Base-by-base conservation (phyloP, 768 basidiomycete species). In the Naganishia vaughanmartiniae region DNA sequence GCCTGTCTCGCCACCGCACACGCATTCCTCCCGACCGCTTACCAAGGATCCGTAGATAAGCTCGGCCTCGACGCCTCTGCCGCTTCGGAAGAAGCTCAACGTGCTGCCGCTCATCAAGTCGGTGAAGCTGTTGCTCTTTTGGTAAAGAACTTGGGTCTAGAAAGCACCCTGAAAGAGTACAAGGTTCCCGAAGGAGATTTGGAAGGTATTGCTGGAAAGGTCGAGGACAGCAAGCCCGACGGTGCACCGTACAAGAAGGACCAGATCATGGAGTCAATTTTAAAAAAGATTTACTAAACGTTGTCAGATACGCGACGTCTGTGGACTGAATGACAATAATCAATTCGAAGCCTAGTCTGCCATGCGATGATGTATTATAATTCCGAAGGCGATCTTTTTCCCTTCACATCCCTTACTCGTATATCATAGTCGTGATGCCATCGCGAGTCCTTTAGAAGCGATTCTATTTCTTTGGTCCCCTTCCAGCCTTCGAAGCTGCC, bases 1-100 rank as follows among this genome's bases (percentile, higher is more conserved):
- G 45, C 30, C 0, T 69, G 69, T 19, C 73, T 74, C 46, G 54
- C 71, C 30, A 58, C 48, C 2, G 71, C 71, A 4, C 33, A 68
- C 33, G 14, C 60, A 0, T 70, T 60, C 42, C 51, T 72, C 26
- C 73, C 73, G 7, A n/a, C 60, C 21, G 15, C 21, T 2, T 63
- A 63, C 15, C 60, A 63, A 63, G 60, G 60, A 4, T 45, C 60
- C 10, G 60, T 63, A 4, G 42, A 63, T 2, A 19, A 36, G 17
- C 39, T 63, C 42, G 60, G 60, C 12, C 28, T 63, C 14, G 60
- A 63, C 17, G 60, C 60, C 24, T 21, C 60, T 9, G 9, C 24
- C 21, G 60, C 39, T 26, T 30, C 60, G 12, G 60, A 63, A 21
- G 60, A 36, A 45, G 39, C 39, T 42, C 60, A 63, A 26, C 60